Conservation (phyloP, 768 basidiomycete genomes). For the Trametes coccinea region DNA sequence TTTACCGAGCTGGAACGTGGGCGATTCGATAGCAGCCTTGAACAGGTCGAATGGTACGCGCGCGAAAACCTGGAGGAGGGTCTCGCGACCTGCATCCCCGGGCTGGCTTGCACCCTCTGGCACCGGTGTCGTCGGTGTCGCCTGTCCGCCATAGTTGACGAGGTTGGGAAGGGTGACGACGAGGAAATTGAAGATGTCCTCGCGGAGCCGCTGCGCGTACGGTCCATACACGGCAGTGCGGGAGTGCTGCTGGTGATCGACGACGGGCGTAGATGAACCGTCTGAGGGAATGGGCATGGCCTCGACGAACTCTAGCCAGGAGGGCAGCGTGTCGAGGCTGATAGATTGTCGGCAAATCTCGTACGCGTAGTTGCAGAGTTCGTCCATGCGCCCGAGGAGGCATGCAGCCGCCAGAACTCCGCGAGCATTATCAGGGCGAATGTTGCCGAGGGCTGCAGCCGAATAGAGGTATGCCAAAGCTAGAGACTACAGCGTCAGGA, state of each 20-base stretch:
- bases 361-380: slow-evolving; percentile 79
- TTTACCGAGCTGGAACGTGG: slow-evolving; percentile 77
- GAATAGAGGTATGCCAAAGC: slow-evolving; percentile 84
- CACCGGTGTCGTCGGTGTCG: slow-evolving; percentile 37
- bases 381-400: slow-evolving; percentile 85
- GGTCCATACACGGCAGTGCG: slow-evolving; percentile 67
- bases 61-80: slow-evolving; percentile 72
- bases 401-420: slow-evolving; percentile 84
- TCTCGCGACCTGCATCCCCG: slow-evolving; percentile 57
- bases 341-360: slow-evolving; percentile 76
- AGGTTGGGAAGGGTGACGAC: slow-evolving; percentile 70
- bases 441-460: slow-evolving; percentile 61
- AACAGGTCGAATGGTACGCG: slow-evolving; percentile 87
- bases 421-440: slow-evolving; percentile 79
- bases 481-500: slow-evolving; percentile 32
- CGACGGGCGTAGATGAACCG: slow-evolving; percentile 48
- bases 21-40: slow-evolving; percentile 78
- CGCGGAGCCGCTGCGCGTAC: slow-evolving; percentile 73
- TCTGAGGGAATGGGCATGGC: slow-evolving; percentile 50
- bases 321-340: slow-evolving; percentile 67
- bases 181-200: slow-evolving; percentile 79
- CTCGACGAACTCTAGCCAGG: slow-evolving; percentile 80
- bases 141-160: slow-evolving; percentile 46
- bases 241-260: slow-evolving; percentile 30
- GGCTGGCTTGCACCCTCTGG: slow-evolving; percentile 34